Conservation (phyloP, 1,139 yeast genomes). For the Saccharomyces hybrid region DNA sequence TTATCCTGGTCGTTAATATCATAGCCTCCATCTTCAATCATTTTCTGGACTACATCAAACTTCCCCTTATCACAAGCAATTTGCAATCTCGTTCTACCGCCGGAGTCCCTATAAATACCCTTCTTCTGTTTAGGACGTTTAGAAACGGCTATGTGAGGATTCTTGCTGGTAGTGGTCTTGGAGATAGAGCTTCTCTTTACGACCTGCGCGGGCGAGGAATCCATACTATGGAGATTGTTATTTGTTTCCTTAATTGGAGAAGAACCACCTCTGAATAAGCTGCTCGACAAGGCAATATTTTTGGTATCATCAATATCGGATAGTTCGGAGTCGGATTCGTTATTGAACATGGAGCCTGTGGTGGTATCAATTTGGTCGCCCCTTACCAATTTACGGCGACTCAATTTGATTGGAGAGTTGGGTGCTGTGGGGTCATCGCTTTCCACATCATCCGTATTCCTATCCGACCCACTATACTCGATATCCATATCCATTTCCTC, state of each 20-base stretch:
- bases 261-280: conserved; percentile 23
- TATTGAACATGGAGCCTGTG: conserved; percentile 7
- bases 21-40: conserved; percentile 53
- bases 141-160: conserved; percentile 13
- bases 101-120: conserved; percentile 64
- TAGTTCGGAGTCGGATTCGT: conserved; percentile 28
- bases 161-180: neutral
- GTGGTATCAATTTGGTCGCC: conserved; percentile 26
- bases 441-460: conserved; percentile 36
- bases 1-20: conserved; percentile 81
- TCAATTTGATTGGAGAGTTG: conserved; percentile 39
- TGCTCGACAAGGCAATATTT: conserved; percentile 19
- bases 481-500: neutral
- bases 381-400: conserved; percentile 38
- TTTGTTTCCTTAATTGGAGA: conserved; percentile 14
- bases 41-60: conserved; percentile 48
- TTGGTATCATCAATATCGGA: conserved; percentile 28
- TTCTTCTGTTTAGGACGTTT: conserved; percentile 32
- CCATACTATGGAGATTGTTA: conserved; percentile 15
- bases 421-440: conserved; percentile 39
- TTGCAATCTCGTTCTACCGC: conserved; percentile 78
- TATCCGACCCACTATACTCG: neutral
- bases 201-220: conserved; percentile 24
- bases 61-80: conserved; percentile 79
- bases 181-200: neutral